Base-by-base conservation (phyloP, 768 basidiomycete species). In the Trametes punicea region DNA sequence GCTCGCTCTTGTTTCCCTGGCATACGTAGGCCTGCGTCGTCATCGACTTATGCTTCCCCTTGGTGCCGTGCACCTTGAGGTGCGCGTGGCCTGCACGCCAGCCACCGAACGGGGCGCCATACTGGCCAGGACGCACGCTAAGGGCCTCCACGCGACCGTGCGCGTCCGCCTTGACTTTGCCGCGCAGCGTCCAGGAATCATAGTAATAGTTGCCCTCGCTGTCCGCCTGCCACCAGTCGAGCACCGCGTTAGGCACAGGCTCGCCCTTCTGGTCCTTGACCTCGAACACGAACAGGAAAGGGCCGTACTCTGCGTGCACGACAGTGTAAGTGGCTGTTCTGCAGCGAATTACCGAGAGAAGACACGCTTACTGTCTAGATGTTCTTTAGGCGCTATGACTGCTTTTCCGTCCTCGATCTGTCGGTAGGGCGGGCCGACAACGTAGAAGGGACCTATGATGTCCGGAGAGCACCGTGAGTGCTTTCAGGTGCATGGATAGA, bases 181-280 rank as follows among this genome's bases (percentile, higher is more conserved):
- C 65, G 40, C 65, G 67, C 21, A 68, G 58, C 10, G 39, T 56
- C 50, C 64, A 65, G 9, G 62, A 51, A 4, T 53, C 40, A 50
- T 60, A 60, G 36, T 48, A 52, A 49, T 69, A 69, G 11, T 18
- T 30, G 8, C 67, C 67, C 6, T 48, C 51, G 39, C 40, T 46
- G 47, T 61, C 61, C 6, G 67, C 64, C 18, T 68, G 67, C 67
- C 67, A 69, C 59, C 57, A 60, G 51, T 69, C 64, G 30, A 69
- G 25, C 11, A 15, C 27, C 2, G 63, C 63, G 44, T 63, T 31
- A 15, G 64, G 57, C 2, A 65, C 26, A 2, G 65, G 65, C 9
- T 65, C 59, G 41, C 67, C 65, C 15, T 64, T 58, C 13, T 57
- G 50, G 39, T 62, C 57, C 44, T 55, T 61, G 42, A 69, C 52